phyloP scores from a whole-genome alignment of 139 green algal genomes.

The Diplosphaera chodatii region DNA sequence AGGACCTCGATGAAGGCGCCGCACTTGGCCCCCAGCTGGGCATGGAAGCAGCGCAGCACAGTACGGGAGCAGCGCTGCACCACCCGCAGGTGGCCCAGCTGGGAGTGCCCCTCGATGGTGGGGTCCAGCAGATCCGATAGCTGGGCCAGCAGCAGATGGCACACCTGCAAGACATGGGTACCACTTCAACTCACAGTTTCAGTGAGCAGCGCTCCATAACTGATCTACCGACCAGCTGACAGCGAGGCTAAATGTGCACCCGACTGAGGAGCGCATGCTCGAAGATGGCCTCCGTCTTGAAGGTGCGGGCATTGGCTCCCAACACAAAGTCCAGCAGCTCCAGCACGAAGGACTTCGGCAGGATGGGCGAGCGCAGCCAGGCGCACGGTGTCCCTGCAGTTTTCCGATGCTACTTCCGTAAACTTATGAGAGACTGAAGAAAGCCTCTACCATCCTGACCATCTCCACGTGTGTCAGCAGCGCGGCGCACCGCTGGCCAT shows the following conservation, averaged over 20 bases:
- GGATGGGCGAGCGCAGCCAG: constrained; percentile 50
- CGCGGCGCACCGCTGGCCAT: constrained; percentile 35
- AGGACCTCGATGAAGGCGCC: constrained; percentile 21
- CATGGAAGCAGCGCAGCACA: constrained; percentile 16
- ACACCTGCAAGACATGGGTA: too few species aligned
- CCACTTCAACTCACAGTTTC: too few species aligned
- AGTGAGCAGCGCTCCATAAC: too few species aligned
- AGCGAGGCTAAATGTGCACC: background rate
- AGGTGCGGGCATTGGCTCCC: constrained; percentile 43
- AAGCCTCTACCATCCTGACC: too few species aligned
- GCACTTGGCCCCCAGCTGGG: constrained; percentile 22
- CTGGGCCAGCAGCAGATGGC: constrained; percentile 30
- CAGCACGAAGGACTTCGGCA: constrained; percentile 59
- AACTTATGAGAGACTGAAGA: too few species aligned
- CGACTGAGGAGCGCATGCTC: constrained; percentile 30
- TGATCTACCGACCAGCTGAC: too few species aligned
- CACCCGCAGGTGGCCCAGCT: constrained; percentile 15
- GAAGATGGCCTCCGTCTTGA: constrained; percentile 33
- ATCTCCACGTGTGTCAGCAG: too few species aligned
- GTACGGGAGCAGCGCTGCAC: constrained; percentile 18
- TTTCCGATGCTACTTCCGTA: too few species aligned
- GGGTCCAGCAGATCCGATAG: constrained; percentile 48
- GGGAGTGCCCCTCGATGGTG: constrained; percentile 11
- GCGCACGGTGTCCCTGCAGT: too few species aligned
- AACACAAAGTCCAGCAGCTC: constrained; percentile 80